Evolutionary conservation across 2,329 filamentous ascomycete species (phyloP).

Genomic region (Scedosporium aurantiacum): DNA sequence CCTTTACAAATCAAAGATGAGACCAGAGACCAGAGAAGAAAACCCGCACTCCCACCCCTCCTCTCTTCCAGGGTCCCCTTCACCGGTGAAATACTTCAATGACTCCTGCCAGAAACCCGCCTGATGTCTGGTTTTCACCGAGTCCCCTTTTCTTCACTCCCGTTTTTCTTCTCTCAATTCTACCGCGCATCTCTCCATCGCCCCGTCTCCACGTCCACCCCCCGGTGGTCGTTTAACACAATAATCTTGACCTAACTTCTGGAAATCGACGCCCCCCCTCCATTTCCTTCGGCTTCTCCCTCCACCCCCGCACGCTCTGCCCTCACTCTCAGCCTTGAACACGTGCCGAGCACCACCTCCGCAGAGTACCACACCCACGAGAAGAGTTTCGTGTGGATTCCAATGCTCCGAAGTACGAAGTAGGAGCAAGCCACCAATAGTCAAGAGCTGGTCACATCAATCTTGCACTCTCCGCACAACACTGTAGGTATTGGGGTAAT

Average conservation of each 20-base stretch:
- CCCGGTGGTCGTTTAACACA: slow-evolving; percentile 8
- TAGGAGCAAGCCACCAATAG: background rate
- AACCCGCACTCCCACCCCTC: background rate
- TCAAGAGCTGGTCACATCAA: background rate
- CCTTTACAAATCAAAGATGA: background rate
- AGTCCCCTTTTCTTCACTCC: background rate
- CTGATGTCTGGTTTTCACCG: background rate
- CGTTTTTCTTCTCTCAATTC: background rate
- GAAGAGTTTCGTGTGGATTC: background rate
- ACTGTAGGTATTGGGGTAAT: background rate
- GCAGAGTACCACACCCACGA: background rate
- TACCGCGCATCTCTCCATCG: background rate
- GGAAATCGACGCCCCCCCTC: slow-evolving; percentile 10
- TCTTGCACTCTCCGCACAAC: slow-evolving; percentile 11
- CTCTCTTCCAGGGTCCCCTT: background rate
- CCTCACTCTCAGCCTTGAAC: background rate
- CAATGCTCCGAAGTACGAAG: too few relatives aligned
- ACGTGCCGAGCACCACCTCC: background rate
- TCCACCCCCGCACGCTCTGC: background rate
- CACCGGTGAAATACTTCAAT: background rate
- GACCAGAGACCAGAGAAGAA: background rate
- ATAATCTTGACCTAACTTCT: background rate
- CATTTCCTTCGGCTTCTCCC: slow-evolving; percentile 9
- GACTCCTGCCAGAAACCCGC: background rate
- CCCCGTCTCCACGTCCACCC: background rate